Evolutionary conservation across 1,284 basidiomycete genomes (phyloP), one percentile per base, ranked within the genome.

Genomic region (Cutaneotrichosporon dermatis): DNA sequence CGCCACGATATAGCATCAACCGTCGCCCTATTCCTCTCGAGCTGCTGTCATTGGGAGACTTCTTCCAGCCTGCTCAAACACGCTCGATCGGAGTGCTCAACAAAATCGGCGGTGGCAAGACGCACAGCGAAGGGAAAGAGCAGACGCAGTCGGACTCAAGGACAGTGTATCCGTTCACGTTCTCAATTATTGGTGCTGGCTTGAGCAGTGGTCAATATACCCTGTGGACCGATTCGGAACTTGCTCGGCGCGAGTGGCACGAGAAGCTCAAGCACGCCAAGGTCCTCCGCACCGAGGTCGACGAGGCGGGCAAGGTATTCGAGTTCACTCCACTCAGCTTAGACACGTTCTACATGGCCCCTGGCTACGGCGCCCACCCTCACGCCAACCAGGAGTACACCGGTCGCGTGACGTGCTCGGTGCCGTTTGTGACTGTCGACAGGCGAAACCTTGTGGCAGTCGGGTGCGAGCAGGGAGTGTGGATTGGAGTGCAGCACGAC

Each of bases 391-490:
- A 82, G 55, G 79, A 85, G 10, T 88, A 88, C 69, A 93, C 92
- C 0, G 92, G 92, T 2, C 88, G 89, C 68, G 92, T 96, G 49
- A 93, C 91, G 2, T 96, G 92, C 72, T 93, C 91, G 0, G 89
- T 93, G 33, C 92, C 94, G 4, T 94, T 95, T 74, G 89, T 83
- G 56, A 92, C 92, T 2, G 82, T 85, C 5, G 92, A 97, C 73
- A 86, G 89, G 4, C 85, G 91, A 46, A 84, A 85, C 2, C 82
- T 98, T 13, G 88, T 97, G 15, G 92, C 94, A 0, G 87, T 97
- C 66, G 94, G 94, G 16, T 96, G 93, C 75, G 87, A 90, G 0
- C 92, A 97, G 70, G 95, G 95, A 41, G 90, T 98, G 2, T 98
- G 92, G 91, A 95, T 98, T 65, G 95, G 94, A 0, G 87, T 96